A percentile compares a stretch with the other conserved stretches of the same genome.
These are phyloP conservation scores for Theileria annulata DNA, from an alignment of 169 alveolate species.

Conservation along the genomic window DNA sequence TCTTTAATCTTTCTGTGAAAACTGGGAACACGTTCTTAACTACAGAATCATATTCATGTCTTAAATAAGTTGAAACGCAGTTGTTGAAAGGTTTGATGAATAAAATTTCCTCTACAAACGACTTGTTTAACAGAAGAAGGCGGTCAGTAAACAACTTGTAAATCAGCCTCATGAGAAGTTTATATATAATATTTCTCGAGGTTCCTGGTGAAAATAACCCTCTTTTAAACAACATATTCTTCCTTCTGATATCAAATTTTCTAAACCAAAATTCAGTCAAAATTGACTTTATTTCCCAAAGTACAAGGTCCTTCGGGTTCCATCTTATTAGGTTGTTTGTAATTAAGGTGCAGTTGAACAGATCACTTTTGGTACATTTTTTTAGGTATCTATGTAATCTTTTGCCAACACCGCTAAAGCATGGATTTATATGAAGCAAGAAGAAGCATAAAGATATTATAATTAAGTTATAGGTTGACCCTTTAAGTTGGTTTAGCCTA, in stretches of 20 bases:
- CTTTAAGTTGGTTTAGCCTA: neutral
- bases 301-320: constrained; percentile 14
- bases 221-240: neutral
- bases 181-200: neutral
- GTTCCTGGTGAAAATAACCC: neutral
- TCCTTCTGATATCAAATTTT: constrained; percentile 1
- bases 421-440: constrained; percentile 18
- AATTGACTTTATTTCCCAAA: constrained; percentile 30
- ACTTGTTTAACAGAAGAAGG: neutral
- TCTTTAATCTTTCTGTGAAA: neutral
- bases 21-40: neutral
- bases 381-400: neutral
- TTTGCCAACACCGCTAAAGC: neutral
- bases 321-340: neutral
- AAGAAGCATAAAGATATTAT: constrained; percentile 3
- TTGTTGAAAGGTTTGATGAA: constrained; percentile 20
- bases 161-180: neutral
- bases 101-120: constrained; percentile 7
- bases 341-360: constrained; percentile 7
- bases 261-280: constrained; percentile 18
- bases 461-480: neutral
- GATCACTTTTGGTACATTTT: neutral
- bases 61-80: constrained; percentile 8
- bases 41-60: constrained; percentile 6
- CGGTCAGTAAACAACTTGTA: constrained; percentile 15